Evolutionary conservation across 108 stramenopile species (phyloP).

Genomic region (Heterococcus sp.): DNA sequence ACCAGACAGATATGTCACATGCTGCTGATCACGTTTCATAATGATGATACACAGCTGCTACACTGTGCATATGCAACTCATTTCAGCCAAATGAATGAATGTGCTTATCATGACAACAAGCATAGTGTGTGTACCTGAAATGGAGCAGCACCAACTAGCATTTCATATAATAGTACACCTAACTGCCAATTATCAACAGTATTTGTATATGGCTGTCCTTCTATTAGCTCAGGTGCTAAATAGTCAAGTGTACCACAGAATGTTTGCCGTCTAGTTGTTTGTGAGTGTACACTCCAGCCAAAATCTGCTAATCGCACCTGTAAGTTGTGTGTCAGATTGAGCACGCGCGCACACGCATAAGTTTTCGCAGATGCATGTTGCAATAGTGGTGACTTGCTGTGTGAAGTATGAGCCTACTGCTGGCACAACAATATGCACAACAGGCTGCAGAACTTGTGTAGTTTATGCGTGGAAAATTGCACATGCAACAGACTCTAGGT

Average conservation of each 20-base stretch:
- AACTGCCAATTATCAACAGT: conserved; percentile 52
- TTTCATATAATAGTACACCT: conserved; percentile 82
- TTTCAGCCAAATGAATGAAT: too few relatives aligned
- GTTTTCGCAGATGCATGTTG: background rate
- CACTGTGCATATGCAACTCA: too few relatives aligned
- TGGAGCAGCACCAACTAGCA: conserved; percentile 68
- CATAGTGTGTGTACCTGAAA: conserved; percentile 78
- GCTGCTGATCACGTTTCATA: too few relatives aligned
- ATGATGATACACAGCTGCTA: too few relatives aligned
- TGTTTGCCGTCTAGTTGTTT: conserved; percentile 75
- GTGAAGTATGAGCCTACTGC: too few relatives aligned
- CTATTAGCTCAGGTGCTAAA: conserved; percentile 93
- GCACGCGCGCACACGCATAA: conserved; percentile 64
- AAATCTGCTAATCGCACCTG: conserved; percentile 97
- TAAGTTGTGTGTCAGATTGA: too few relatives aligned
- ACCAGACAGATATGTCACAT: too few relatives aligned
- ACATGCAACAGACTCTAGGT: too few relatives aligned
- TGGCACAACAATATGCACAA: too few relatives aligned
- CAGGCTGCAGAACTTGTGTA: too few relatives aligned
- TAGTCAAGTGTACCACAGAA: conserved; percentile 94
- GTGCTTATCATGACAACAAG: too few relatives aligned
- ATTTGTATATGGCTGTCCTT: conserved; percentile 37
- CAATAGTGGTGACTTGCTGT: conserved; percentile 34
- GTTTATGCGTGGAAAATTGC: too few relatives aligned
- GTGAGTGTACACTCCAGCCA: conserved; percentile 94